Evolutionary conservation across 2,329 filamentous ascomycete species (phyloP), one percentile per base, ranked within the genome.

Genomic region (Didymellaceae sp.): DNA sequence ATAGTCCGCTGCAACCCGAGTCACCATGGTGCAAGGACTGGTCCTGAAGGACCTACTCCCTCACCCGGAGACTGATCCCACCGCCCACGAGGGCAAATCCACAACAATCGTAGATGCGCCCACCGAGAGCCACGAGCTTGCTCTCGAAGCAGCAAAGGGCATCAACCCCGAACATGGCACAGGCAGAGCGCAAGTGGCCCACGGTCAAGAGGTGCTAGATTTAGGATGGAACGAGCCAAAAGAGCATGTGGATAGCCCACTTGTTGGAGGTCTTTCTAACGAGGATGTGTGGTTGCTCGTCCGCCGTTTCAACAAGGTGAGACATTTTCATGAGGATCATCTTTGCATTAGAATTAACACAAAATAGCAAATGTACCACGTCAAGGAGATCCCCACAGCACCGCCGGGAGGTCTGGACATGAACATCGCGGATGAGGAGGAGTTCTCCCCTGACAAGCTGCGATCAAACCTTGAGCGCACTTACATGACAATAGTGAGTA

Each of bases 381-480:
- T 94, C 60, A 90, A 89, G 68, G 84, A 87, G 21, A 83, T 86
- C 7, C 75, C 80, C 0, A 71, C 80, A 38, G 73, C 83, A 6
- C 79, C 83, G 1, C 80, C 88, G 1, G 88, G 87, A 5, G 84
- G 85, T 11, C 76, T 96, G 28, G 90, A 95, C 69, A 80, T 95
- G 51, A 90, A 91, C 60, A 87, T 90, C 47, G 86, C 89, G 4
- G 87, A 91, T 30, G 86, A 93, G 45, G 90, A 94, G 59, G 88
- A 92, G 49, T 94, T 94, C 69, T 90, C 88, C 0, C 90, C 90
- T 0, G 90, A 94, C 65, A 94, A 94, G 74, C 77, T 95, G 34
- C 82, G 90, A 9, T 84, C 86, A 2, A 91, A 88, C 44, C 69
- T 94, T 4, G 91, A 95, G 73, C 80, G 91, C 11, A 76, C 94